phyloP scores from a whole-genome alignment of 495 filamentous ascomycete species.

The Lichina pygmaea region DNA sequence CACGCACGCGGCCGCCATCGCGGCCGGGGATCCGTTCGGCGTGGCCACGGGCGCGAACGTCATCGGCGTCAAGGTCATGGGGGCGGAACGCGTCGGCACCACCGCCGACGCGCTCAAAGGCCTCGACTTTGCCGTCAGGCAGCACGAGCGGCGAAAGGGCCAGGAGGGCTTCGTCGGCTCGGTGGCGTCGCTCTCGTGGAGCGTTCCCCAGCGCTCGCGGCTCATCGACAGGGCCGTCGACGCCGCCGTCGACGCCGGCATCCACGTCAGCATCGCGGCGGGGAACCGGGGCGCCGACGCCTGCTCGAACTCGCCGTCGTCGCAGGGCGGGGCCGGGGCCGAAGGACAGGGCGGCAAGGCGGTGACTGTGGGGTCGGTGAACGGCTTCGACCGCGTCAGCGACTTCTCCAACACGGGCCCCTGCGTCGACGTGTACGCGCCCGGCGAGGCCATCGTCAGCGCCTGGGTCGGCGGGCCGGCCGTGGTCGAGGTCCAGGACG shows the following conservation, averaged over 20 bases:
- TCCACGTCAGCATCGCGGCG: slow-evolving; percentile 15
- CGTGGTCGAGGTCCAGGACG: slow-evolving; percentile 10
- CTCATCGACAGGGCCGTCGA: slow-evolving; percentile 11
- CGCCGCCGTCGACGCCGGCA: slow-evolving; percentile 8
- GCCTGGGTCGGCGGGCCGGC: slow-evolving; percentile 12
- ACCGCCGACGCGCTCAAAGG: slow-evolving; percentile 11
- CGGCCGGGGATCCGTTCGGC: slow-evolving; percentile 11
- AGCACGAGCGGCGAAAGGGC: slow-evolving; percentile 11
- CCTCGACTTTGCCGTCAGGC: slow-evolving; percentile 13
- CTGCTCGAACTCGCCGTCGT: slow-evolving; percentile 11
- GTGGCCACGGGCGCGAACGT: slow-evolving; percentile 15
- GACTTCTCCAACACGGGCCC: slow-evolving; percentile 16
- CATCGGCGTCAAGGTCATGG: slow-evolving; percentile 16
- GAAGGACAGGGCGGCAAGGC: slow-evolving; percentile 6
- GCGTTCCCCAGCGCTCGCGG: slow-evolving; percentile 5
- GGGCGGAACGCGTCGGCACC: slow-evolving; percentile 10
- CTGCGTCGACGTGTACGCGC: slow-evolving; percentile 18
- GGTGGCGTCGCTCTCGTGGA: slow-evolving; percentile 17
- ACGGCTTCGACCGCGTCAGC: slow-evolving; percentile 9
- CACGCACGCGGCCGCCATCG: slow-evolving; percentile 16
- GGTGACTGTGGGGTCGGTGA: slow-evolving; percentile 14
- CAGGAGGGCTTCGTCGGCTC: slow-evolving; percentile 12
- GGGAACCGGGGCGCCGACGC: slow-evolving; percentile 13
- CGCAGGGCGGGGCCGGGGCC: slow-evolving; percentile 8
- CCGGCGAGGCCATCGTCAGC: slow-evolving; percentile 13